Evolutionary conservation across 2,329 filamentous ascomycete species (phyloP).

Genomic region (Gaeumannomyces tritici): DNA sequence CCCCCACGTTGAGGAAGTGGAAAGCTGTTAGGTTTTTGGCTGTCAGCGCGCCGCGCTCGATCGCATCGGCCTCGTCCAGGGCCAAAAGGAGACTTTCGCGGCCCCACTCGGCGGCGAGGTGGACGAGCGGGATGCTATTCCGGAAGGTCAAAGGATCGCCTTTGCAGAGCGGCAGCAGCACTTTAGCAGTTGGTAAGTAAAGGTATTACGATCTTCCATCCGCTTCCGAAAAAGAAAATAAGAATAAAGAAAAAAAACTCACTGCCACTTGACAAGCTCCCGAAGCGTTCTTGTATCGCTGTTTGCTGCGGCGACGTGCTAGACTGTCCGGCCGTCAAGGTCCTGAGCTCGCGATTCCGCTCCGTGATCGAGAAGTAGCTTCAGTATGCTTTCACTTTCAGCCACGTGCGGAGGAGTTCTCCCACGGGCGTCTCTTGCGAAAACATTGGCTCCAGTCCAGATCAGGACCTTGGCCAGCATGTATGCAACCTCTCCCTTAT

Average conservation of each 20-base stretch:
- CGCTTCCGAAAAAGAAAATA: neutral
- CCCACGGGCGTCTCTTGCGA: neutral
- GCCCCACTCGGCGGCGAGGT: neutral
- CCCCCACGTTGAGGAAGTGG: neutral
- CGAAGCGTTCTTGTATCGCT: neutral
- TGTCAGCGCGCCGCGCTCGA: neutral
- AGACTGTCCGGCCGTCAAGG: neutral
- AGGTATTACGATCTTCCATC: neutral
- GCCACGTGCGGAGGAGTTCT: conserved; percentile 1
- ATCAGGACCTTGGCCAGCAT: neutral
- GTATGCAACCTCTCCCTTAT: neutral
- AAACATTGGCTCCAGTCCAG: neutral
- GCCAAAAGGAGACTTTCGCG: neutral
- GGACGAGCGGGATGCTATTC: neutral
- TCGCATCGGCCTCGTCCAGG: neutral
- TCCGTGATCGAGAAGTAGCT: neutral
- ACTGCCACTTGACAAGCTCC: neutral
- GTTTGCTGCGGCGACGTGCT: neutral
- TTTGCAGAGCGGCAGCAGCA: neutral
- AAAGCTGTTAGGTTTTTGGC: neutral
- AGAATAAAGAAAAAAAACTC: too few relatives aligned
- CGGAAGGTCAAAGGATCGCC: neutral
- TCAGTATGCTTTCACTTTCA: neutral
- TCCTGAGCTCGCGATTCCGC: neutral
- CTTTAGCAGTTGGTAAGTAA: neutral